Conservation (phyloP, 2,329 filamentous ascomycete genomes). For the Penicillium sp. region DNA sequence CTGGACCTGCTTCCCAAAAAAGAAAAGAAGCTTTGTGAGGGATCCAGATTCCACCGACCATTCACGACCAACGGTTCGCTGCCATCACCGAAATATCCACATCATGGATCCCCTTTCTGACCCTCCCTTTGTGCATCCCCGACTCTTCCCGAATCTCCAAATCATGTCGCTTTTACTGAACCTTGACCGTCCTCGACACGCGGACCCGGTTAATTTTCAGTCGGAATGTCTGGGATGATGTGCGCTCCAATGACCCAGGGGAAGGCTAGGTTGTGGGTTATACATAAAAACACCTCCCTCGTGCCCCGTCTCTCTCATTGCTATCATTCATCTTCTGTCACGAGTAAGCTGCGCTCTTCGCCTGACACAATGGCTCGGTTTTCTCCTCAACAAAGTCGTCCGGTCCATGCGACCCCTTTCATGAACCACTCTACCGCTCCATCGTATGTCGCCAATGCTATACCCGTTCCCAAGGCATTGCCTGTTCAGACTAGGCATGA, state of each 20-base stretch:
- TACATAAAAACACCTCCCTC: conserved; percentile 32
- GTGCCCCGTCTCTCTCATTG: conserved; percentile 17
- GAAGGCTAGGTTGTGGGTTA: conserved; percentile 26
- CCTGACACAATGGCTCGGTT: conserved; percentile 35
- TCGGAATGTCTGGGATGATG: conserved; percentile 37
- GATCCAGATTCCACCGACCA: conserved; percentile 21
- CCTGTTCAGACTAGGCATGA: too few species aligned
- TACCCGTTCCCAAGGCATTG: too few species aligned
- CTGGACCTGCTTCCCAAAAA: conserved; percentile 22
- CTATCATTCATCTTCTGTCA: conserved; percentile 19
- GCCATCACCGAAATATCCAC: conserved; percentile 27
- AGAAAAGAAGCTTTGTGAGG: conserved; percentile 20
- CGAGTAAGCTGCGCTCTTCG: conserved; percentile 23
- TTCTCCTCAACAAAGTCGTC: conserved; percentile 32
- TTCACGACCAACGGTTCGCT: conserved; percentile 25
- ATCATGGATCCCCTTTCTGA: conserved; percentile 12
- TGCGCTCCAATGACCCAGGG: conserved; percentile 27
- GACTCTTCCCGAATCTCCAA: conserved; percentile 28
- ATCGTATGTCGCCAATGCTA: conserved; percentile 24
- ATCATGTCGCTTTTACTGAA: conserved; percentile 22
- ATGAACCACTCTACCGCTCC: conserved; percentile 29
- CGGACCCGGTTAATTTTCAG: conserved; percentile 43
- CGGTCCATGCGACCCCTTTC: conserved; percentile 34
- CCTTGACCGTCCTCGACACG: conserved; percentile 14
- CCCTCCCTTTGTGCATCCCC: conserved; percentile 16